phyloP scores from a whole-genome alignment of 371 early-diverging fungal species.

The Mucor plumbeus region DNA sequence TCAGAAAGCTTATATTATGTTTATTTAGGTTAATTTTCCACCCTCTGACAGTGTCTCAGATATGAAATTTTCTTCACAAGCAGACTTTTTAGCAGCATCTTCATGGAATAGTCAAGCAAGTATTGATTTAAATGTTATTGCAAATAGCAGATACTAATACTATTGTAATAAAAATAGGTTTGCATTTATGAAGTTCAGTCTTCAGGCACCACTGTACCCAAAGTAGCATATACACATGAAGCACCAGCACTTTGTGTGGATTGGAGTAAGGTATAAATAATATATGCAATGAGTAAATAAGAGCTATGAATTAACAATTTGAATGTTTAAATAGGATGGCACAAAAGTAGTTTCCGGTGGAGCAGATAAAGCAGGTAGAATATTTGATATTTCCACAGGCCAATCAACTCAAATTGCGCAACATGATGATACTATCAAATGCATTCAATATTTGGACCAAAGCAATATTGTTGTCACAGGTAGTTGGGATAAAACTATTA shows the following conservation, averaged over 20 bases:
- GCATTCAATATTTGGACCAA: constrained; percentile 74
- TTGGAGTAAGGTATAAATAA: constrained; percentile 72
- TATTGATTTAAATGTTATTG: neutral
- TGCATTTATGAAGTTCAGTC: constrained; percentile 88
- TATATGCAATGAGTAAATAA: neutral
- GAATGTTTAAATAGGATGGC: constrained; percentile 78
- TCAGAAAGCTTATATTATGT: neutral
- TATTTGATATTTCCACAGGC: constrained; percentile 79
- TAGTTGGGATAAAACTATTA: constrained; percentile 95
- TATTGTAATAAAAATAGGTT: constrained; percentile 57
- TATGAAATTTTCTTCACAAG: constrained; percentile 77
- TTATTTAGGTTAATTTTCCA: constrained; percentile 61
- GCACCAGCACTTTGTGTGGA: constrained; percentile 81
- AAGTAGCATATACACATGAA: constrained; percentile 81
- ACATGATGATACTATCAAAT: constrained; percentile 85
- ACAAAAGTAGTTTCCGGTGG: constrained; percentile 86
- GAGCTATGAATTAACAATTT: neutral
- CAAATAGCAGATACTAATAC: neutral
- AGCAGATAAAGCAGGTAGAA: constrained; percentile 80
- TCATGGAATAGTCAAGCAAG: constrained; percentile 93
- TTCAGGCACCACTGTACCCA: constrained; percentile 73
- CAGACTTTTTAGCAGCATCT: constrained; percentile 83
- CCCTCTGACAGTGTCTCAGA: constrained; percentile 84
- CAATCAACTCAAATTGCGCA: constrained; percentile 80
- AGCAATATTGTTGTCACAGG: constrained; percentile 62